These are phyloP conservation scores for Cordyceps tenuipes DNA, from an alignment of 2,329 filamentous ascomycete species.

Conservation along the genomic window DNA sequence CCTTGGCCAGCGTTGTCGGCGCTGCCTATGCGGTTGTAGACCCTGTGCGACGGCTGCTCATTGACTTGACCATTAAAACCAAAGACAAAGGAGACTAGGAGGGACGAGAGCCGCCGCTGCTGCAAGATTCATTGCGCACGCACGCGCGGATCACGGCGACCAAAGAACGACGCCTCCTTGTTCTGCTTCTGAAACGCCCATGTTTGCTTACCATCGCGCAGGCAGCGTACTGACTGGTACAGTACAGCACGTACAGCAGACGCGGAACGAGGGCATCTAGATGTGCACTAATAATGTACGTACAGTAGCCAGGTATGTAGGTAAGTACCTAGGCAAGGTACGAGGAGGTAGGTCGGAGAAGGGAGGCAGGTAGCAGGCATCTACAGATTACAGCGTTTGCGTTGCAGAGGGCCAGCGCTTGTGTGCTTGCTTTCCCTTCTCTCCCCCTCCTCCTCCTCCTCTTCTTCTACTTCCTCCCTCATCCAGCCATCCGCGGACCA, in stretches of 20 bases:
- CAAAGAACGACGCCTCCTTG: too few species aligned
- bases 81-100: background rate
- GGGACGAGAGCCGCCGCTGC: background rate
- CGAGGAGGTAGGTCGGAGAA: too few species aligned
- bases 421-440: background rate
- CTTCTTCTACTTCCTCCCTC: background rate
- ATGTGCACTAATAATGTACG: background rate
- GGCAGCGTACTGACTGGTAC: too few species aligned
- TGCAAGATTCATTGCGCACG: too few species aligned
- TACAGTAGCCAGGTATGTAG: too few species aligned
- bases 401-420: constrained; percentile 4
- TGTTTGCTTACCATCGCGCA: too few species aligned
- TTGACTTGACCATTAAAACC: background rate
- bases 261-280: background rate
- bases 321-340: too few species aligned
- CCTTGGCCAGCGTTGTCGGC: background rate
- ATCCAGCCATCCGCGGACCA: constrained; percentile 1
- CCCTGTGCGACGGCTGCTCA: background rate
- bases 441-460: too few species aligned
- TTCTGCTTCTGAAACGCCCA: too few species aligned
- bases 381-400: background rate
- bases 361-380: too few species aligned
- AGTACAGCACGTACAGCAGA: too few species aligned
- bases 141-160: too few species aligned
- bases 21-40: constrained; percentile 8